phyloP scores from a whole-genome alignment of 345 rosid species.

The Erysimum cheiranthoides region DNA sequence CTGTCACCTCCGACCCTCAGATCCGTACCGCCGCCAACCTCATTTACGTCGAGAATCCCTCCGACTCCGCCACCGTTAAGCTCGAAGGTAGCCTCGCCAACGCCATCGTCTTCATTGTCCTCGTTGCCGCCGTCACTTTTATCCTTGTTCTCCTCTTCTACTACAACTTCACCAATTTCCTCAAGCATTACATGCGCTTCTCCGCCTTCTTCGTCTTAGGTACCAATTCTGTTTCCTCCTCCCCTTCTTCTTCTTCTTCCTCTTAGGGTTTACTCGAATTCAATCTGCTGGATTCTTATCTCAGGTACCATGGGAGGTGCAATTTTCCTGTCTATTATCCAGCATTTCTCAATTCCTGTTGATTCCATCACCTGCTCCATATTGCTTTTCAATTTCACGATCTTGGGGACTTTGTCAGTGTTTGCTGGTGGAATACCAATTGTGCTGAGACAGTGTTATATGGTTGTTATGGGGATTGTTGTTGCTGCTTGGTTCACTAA shows the following conservation, averaged over 20 bases:
- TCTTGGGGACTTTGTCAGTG: conserved; percentile 82
- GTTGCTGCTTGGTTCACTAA: conserved; percentile 97
- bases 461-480: conserved; percentile 85
- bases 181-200: conserved; percentile 96
- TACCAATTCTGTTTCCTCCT: conserved; percentile 18
- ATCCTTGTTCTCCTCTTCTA: conserved; percentile 84
- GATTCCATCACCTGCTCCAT: conserved; percentile 78
- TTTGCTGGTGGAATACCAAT: conserved; percentile 82
- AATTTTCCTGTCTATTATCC: conserved; percentile 76
- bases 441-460: conserved; percentile 78
- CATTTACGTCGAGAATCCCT: conserved; percentile 84
- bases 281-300: conserved; percentile 5
- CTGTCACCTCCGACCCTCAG: conserved; percentile 61
- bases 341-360: conserved; percentile 82
- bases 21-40: conserved; percentile 96
- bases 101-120: conserved; percentile 81
- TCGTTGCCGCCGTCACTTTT: conserved; percentile 82
- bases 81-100: conserved; percentile 87
- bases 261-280: conserved; percentile 21
- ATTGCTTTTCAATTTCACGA: conserved; percentile 80
- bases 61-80: conserved; percentile 77
- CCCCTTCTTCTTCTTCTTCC: background rate
- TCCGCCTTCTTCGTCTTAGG: conserved; percentile 87
- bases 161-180: conserved; percentile 86
- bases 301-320: conserved; percentile 92